Evolutionary conservation across 768 basidiomycete species (phyloP), one percentile per base, ranked within the genome.

Genomic region (Boletus patriciae): DNA sequence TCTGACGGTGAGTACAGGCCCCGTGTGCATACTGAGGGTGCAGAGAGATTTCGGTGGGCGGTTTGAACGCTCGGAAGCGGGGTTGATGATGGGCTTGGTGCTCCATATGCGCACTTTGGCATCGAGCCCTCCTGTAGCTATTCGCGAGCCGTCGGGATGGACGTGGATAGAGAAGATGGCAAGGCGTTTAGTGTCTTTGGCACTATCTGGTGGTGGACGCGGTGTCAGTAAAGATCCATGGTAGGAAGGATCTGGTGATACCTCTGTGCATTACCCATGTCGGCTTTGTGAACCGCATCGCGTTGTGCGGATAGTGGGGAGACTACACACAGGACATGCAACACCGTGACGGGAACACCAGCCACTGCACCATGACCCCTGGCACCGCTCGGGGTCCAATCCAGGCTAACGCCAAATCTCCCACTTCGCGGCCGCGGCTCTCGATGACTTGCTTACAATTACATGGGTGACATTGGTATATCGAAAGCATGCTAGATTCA

Each of bases 41-140:
- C 91, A 94, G 27, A 98, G 77, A 15, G 89, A 84, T 69, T 94
- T 96, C 15, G 92, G 94, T 29, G 90, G 86, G 53, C 82, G 79
- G 56, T 87, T 81, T 44, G 86, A 83, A 59, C 74, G 71, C 66
- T 90, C 85, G 29, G 90, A 78, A 42, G 83, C 80, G 15, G 81
- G 74, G 60, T 86, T 86, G n/a, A 98, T 76, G 62, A 98, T 96
- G 0, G 97, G 95, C 59, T 91, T 87, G 1, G 97, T 98, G 59
- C 90, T 91, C 96, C 96, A 99, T 74, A 99, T 92, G 47, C 94
- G 89, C 58, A 99, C 86, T 77, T 94, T 95, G 40, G 92, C 89
- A 71, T 99, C 96, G 52, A 99, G 80, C 3, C 95, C 94, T 29
- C 94, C 97, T 1, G 96, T 99, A n/a, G 97, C 96, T 63, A 99